phyloP scores from a whole-genome alignment of 495 filamentous ascomycete species.

The Trichoderma virens region DNA sequence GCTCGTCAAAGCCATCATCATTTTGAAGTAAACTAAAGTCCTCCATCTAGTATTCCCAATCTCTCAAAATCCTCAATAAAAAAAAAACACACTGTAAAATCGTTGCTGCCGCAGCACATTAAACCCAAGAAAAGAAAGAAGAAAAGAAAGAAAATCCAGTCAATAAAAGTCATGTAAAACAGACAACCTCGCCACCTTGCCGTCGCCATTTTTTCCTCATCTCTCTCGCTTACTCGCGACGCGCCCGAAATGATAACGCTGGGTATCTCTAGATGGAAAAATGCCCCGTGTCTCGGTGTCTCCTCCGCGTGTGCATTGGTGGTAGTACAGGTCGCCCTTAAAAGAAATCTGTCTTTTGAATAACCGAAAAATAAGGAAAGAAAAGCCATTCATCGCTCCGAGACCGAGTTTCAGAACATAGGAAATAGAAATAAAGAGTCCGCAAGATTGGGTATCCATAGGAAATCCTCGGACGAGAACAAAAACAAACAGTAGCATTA shows the following conservation, averaged over 20 bases:
- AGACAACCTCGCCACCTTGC: constrained; percentile 6
- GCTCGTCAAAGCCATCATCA: constrained; percentile 5
- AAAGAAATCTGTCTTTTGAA: constrained; percentile 7
- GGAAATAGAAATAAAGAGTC: constrained; percentile 4
- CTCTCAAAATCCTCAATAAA: constrained; percentile 6
- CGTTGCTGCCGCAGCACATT: neutral
- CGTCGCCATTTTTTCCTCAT: constrained; percentile 1
- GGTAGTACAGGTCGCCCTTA: constrained; percentile 12
- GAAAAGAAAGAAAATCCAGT: neutral
- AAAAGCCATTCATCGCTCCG: neutral
- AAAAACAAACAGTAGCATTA: neutral
- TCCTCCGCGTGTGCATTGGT: constrained; percentile 9
- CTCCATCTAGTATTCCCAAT: constrained; percentile 8
- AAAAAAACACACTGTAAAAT: neutral
- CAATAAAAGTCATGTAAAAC: constrained; percentile 13
- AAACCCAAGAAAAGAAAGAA: neutral
- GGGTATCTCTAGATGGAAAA: constrained; percentile 12
- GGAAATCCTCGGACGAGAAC: constrained; percentile 8
- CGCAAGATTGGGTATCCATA: neutral
- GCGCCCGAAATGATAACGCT: constrained; percentile 5
- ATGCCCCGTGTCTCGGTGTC: constrained; percentile 9
- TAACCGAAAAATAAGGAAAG: neutral
- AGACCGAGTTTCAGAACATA: neutral
- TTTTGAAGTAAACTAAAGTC: constrained; percentile 12
- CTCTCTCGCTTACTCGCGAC: neutral